Evolutionary conservation across 192 early-diverging fungal species (phyloP).

Genomic region (Oehlia diaphana): DNA sequence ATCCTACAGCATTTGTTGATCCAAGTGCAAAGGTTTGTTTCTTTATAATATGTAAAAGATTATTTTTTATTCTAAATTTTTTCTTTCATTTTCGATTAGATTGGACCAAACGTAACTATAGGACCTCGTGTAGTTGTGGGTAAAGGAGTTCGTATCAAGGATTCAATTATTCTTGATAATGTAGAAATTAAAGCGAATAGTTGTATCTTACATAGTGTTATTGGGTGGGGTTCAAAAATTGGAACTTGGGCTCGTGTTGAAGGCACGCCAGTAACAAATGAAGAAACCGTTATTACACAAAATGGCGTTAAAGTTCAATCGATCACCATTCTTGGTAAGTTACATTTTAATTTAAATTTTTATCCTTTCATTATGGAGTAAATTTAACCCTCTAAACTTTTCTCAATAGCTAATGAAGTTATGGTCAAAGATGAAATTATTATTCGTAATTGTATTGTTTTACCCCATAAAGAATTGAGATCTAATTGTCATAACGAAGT

Average conservation of each 20-base stretch:
- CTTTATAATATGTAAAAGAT: background rate
- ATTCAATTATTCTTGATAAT: constrained; percentile 92
- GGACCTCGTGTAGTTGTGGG: constrained; percentile 87
- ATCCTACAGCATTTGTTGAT: constrained; percentile 91
- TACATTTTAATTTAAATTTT: background rate
- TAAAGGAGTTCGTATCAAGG: constrained; percentile 89
- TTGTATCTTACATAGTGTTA: constrained; percentile 83
- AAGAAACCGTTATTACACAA: constrained; percentile 74
- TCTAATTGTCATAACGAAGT: constrained; percentile 90
- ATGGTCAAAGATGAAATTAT: constrained; percentile 90
- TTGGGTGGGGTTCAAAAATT: constrained; percentile 93
- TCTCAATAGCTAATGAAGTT: constrained; percentile 72
- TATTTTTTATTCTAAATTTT: constrained; percentile 1
- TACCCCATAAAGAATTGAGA: constrained; percentile 97
- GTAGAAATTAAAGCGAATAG: constrained; percentile 89
- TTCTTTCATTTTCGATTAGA: constrained; percentile 37
- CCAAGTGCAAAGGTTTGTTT: constrained; percentile 74
- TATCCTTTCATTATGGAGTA: background rate
- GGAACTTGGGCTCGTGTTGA: constrained; percentile 94
- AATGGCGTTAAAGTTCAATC: constrained; percentile 90
- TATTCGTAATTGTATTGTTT: constrained; percentile 95
- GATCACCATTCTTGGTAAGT: constrained; percentile 82
- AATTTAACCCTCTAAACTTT: background rate
- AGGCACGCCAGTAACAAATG: constrained; percentile 70
- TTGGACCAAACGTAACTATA: constrained; percentile 96